A percentile compares a stretch with the other conserved stretches of the same genome.
Conservation (phyloP, 2,329 filamentous ascomycete species). For the Leptodontidium sp. region DNA sequence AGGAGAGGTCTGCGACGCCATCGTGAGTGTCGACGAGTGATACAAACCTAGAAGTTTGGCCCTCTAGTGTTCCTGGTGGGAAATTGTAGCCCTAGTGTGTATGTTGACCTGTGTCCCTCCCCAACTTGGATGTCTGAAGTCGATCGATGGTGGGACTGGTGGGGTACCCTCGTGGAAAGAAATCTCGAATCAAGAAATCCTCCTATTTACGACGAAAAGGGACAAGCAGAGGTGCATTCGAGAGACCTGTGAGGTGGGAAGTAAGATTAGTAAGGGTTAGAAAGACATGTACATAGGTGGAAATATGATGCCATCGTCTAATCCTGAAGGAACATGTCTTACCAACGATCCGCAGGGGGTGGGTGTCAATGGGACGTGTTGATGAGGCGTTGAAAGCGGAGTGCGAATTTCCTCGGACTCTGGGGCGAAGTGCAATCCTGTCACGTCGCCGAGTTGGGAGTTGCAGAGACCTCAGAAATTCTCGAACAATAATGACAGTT, state of each 20-base stretch:
- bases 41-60: neutral
- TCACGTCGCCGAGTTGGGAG: neutral
- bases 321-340: slow-evolving; percentile 27
- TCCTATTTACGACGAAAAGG: slow-evolving; percentile 15
- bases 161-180: slow-evolving; percentile 9
- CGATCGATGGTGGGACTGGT: slow-evolving; percentile 19
- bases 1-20: slow-evolving; percentile 39
- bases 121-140: neutral
- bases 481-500: neutral
- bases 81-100: neutral
- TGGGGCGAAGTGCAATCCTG: neutral
- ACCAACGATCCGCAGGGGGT: slow-evolving; percentile 20
- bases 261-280: slow-evolving; percentile 19
- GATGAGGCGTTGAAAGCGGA: neutral
- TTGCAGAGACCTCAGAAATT: neutral
- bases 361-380: neutral
- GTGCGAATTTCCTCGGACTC: neutral
- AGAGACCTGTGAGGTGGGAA: neutral
- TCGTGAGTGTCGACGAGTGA: slow-evolving; percentile 21
- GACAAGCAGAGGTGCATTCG: neutral
- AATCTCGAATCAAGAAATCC: neutral
- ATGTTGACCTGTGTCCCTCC: neutral
- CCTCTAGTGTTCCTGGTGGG: neutral
- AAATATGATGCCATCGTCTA: slow-evolving; percentile 16
- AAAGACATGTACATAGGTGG: slow-evolving; percentile 12